Conservation (phyloP, 805 yeast species). For the Yarrowia bubula region DNA sequence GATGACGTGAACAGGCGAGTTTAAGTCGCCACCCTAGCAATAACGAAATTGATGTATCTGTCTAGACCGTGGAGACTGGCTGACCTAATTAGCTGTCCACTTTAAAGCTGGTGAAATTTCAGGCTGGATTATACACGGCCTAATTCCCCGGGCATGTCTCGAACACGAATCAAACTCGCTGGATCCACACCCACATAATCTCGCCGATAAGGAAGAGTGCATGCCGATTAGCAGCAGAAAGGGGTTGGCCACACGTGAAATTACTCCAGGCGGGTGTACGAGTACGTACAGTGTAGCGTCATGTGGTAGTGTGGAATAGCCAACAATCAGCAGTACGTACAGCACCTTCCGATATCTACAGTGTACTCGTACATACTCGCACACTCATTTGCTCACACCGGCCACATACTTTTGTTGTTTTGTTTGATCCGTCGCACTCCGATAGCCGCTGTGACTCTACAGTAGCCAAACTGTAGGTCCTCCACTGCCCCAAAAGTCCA, state of each 20-base stretch:
- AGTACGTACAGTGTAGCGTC: no score
- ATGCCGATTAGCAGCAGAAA: not conserved
- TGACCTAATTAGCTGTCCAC: no score
- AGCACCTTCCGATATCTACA: no score
- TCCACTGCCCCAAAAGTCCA: slow-evolving; percentile 6
- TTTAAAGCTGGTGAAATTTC: no score
- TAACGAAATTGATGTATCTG: not conserved
- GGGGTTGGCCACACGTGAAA: slow-evolving; percentile 16
- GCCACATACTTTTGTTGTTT: no score
- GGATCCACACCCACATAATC: not conserved
- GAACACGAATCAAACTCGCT: not conserved
- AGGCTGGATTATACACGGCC: not conserved
- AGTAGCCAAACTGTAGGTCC: not conserved
- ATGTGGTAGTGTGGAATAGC: no score
- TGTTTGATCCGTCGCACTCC: not conserved
- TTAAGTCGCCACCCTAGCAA: slow-evolving; percentile 1
- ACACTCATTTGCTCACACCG: not conserved
- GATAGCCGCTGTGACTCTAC: slow-evolving; percentile 11
- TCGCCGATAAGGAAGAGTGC: slow-evolving; percentile 8
- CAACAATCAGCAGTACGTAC: no score
- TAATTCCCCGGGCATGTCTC: no score
- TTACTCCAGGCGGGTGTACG: not conserved
- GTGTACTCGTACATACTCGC: no score
- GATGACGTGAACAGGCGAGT: slow-evolving; percentile 3
- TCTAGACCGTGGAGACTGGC: no score